Base-by-base conservation (phyloP, 345 rosid genomes). In the Hibiscus mutabilis region DNA sequence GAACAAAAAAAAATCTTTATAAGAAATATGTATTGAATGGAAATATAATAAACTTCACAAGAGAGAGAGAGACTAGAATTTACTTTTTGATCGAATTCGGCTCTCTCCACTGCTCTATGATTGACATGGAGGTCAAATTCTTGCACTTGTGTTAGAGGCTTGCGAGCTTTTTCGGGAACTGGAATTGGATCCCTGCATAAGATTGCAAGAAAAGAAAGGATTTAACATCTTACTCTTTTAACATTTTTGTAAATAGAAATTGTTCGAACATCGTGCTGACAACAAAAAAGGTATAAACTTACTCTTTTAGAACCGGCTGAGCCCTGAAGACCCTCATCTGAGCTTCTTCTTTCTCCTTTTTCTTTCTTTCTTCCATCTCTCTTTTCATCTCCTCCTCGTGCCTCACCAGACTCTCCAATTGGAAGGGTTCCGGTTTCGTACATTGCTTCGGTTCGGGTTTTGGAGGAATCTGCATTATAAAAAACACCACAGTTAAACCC, bases 21-120 rank as follows among this genome's bases (percentile, higher is more conserved):
- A 24, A 66, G 56, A 44, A 42, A 46, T 25, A 21, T 3, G 14
- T 25, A 14, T 46, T 12, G 14, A 14, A 3, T 16, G 5, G 8
- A 42, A 44, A 65, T 6, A 35, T 49, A 15, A 0, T 49, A 49
- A 49, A 16, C 55, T 49, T 63, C 51, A 66, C 35, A n/a, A n/a
- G 44, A 4, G 57, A 16, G 3, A 7, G 6, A 37, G 9, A 2
- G 29, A 9, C 58, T 25, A 16, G 40, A 22, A 5, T 71, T 77
- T 58, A 86, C 99, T 84, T 89, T 92, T 0, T 96, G 90, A 80
- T 96, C 97, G 75, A 92, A 96, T 47, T 91, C 98, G 69, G 91
- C 89, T 81, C 99, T 83, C 27, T 88, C 96, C 2, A 79, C 90
- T 0, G 93, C 93, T 27, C 99, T 86, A 19, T 82, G 74, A 61